These are phyloP conservation scores for Suillus tomentosus DNA, from an alignment of 768 basidiomycete species.

Conservation along the genomic window DNA sequence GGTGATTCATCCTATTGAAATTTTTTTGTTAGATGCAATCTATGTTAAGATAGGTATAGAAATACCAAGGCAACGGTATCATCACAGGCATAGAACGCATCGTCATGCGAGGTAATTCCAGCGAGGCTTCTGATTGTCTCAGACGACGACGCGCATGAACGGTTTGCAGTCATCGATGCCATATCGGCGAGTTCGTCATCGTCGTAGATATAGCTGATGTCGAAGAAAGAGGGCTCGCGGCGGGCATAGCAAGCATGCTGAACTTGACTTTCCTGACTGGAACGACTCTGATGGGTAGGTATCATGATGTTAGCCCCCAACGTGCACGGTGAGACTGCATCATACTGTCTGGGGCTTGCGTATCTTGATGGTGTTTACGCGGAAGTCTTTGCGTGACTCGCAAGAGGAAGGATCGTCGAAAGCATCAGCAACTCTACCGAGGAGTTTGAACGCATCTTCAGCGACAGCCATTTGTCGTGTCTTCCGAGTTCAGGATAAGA, in stretches of 20 bases:
- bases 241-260: constrained; percentile 10
- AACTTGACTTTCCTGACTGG: constrained; percentile 20
- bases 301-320: background rate
- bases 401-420: constrained; percentile 27
- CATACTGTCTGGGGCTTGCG: constrained; percentile 24
- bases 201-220: constrained; percentile 20
- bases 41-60: constrained; percentile 8
- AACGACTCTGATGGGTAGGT: constrained; percentile 14
- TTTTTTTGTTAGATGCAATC: background rate
- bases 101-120: background rate
- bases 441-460: constrained; percentile 25
- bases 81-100: constrained; percentile 13
- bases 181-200: constrained; percentile 20
- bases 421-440: constrained; percentile 32
- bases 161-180: background rate
- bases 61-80: constrained; percentile 20
- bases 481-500: background rate
- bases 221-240: constrained; percentile 16
- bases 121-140: background rate
- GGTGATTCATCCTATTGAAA: constrained; percentile 15
- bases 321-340: constrained; percentile 11
- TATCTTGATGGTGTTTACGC: constrained; percentile 27
- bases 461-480: background rate
- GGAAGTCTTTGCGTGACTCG: constrained; percentile 22
- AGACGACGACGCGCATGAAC: constrained; percentile 18